Evolutionary conservation across 208 protist species (phyloP).

Genomic region (Leishmania major): DNA sequence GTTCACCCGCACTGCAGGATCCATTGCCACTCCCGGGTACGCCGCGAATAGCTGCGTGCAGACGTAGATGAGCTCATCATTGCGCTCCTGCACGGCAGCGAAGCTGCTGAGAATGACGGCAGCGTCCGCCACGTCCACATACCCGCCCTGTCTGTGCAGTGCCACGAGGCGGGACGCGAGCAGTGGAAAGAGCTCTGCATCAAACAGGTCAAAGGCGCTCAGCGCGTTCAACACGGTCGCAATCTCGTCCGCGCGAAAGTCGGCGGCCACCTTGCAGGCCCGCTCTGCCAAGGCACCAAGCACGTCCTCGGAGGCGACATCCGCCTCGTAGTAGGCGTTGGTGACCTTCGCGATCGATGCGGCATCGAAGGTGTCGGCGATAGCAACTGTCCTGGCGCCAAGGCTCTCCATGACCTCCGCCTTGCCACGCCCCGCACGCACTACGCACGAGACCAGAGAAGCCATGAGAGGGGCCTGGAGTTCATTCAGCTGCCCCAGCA

Average conservation of each 20-base stretch:
- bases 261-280: constrained; percentile 72
- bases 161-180: constrained; percentile 72
- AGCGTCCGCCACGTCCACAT: constrained; percentile 66
- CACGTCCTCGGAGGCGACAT: constrained; percentile 74
- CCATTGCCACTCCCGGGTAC: constrained; percentile 44
- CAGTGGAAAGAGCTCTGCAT: constrained; percentile 89
- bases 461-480: constrained; percentile 72
- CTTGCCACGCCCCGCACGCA: constrained; percentile 50
- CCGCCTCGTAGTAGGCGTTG: constrained; percentile 74
- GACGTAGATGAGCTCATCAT: constrained; percentile 83
- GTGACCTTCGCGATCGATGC: constrained; percentile 77
- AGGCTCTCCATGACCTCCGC: constrained; percentile 57
- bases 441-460: constrained; percentile 65
- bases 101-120: constrained; percentile 83
- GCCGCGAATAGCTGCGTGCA: constrained; percentile 68
- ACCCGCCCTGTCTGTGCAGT: constrained; percentile 58
- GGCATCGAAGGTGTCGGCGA: constrained; percentile 72
- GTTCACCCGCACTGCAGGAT: constrained; percentile 50
- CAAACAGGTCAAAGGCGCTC: constrained; percentile 88
- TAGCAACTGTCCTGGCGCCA: constrained; percentile 53
- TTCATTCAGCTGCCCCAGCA: constrained; percentile 57
- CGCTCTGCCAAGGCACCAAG: constrained; percentile 88
- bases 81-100: constrained; percentile 85
- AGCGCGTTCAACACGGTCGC: constrained; percentile 68
- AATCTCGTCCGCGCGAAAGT: constrained; percentile 85